A percentile compares a stretch with the other conserved stretches of the same genome.
phyloP scores from a whole-genome alignment of 164 flowering plant species.

The Taxillus chinensis region DNA sequence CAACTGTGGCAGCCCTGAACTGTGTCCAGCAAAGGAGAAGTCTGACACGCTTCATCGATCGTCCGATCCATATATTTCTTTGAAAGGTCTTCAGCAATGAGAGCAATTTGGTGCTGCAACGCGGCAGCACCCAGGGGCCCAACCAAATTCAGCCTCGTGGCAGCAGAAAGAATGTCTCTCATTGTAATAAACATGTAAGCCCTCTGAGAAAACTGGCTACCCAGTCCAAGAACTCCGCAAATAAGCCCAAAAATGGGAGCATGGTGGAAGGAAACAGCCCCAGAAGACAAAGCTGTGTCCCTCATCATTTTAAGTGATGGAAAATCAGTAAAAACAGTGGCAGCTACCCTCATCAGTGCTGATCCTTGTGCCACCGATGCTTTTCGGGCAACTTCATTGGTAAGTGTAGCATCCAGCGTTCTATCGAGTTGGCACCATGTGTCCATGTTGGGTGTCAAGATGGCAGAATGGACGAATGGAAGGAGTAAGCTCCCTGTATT shows the following conservation, averaged over 20 bases:
- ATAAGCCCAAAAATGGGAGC: conserved; percentile 89
- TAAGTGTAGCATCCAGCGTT: conserved; percentile 62
- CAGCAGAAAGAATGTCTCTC: conserved; percentile 89
- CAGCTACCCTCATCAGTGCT: conserved; percentile 72
- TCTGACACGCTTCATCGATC: conserved; percentile 79
- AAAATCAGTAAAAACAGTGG: conserved; percentile 58
- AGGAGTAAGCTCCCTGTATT: conserved; percentile 86
- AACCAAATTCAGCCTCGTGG: conserved; percentile 83
- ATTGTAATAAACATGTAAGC: conserved; percentile 82
- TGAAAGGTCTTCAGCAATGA: conserved; percentile 51
- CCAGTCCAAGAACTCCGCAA: conserved; percentile 70
- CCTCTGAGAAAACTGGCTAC: conserved; percentile 48
- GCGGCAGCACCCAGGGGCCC: conserved; percentile 85
- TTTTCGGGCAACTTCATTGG: conserved; percentile 69
- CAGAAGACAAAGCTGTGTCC: conserved; percentile 23
- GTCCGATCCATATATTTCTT: conserved; percentile 63
- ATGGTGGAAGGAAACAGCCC: conserved; percentile 56
- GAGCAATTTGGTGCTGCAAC: conserved; percentile 74
- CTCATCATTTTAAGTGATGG: conserved; percentile 68
- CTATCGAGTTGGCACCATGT: conserved; percentile 53
- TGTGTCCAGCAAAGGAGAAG: conserved; percentile 69
- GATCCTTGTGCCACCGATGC: conserved; percentile 89
- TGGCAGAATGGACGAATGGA: conserved; percentile 64
- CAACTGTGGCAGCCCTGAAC: conserved; percentile 87
- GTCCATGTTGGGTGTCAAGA: conserved; percentile 37